phyloP scores from a whole-genome alignment of 2,329 filamentous ascomycete genomes.

The Pseudogymnoascus sp. region DNA sequence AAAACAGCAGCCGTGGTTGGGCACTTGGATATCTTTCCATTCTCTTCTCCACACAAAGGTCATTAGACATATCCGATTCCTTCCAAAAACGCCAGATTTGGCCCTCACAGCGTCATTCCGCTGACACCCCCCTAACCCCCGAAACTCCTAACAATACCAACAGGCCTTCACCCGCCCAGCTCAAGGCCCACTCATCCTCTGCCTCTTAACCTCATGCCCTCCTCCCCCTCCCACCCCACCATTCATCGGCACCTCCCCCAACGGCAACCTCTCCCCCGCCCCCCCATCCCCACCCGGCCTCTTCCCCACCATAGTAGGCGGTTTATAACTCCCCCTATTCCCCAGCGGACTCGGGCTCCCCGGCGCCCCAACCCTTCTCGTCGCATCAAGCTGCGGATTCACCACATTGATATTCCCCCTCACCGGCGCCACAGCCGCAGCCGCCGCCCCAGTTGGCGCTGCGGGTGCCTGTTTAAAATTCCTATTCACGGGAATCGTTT shows the following conservation, averaged over 20 bases:
- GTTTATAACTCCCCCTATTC: slow-evolving; percentile 50
- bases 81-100: not conserved
- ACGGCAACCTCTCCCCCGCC: slow-evolving; percentile 16
- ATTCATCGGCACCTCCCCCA: slow-evolving; percentile 25
- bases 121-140: not conserved
- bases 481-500: slow-evolving; percentile 20
- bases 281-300: slow-evolving; percentile 17
- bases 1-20: not conserved
- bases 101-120: not conserved
- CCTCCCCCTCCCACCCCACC: slow-evolving; percentile 14
- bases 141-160: not conserved
- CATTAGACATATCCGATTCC: not conserved
- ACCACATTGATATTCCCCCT: slow-evolving; percentile 33
- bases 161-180: not conserved
- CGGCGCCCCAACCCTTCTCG: slow-evolving; percentile 52
- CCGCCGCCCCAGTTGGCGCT: slow-evolving; percentile 18
- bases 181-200: slow-evolving; percentile 20
- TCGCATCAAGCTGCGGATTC: slow-evolving; percentile 46
- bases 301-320: slow-evolving; percentile 43
- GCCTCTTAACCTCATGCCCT: slow-evolving; percentile 25
- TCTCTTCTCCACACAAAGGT: not conserved
- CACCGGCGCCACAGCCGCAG: slow-evolving; percentile 12
- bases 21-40: not conserved
- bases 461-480: slow-evolving; percentile 41
- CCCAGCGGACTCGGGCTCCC: slow-evolving; percentile 45